These are phyloP conservation scores for Phytopythium montanum DNA, from an alignment of 352 stramenopile species.

Conservation along the genomic window DNA sequence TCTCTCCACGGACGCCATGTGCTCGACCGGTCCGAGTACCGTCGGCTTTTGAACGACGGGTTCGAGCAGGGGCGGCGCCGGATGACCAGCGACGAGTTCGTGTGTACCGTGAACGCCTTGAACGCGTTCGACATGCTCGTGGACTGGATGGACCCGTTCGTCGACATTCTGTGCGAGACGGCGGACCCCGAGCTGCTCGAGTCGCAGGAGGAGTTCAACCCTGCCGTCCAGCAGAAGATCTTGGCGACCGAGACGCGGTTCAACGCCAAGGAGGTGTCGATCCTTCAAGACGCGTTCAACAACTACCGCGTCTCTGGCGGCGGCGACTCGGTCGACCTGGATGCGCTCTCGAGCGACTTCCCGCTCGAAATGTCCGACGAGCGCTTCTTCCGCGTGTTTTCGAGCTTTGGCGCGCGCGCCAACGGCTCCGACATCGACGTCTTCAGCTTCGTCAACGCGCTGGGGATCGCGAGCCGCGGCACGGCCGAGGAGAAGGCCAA, in stretches of 20 bases:
- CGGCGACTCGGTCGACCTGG: conserved; percentile 70
- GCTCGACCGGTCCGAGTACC: conserved; percentile 72
- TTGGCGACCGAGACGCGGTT: conserved; percentile 81
- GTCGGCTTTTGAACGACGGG: conserved; percentile 64
- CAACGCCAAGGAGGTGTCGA: conserved; percentile 69
- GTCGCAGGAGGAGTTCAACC: conserved; percentile 87
- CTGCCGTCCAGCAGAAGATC: conserved; percentile 86
- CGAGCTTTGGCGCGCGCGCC: conserved; percentile 72
- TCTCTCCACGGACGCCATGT: conserved; percentile 75
- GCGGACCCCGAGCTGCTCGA: conserved; percentile 74
- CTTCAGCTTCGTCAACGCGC: conserved; percentile 83
- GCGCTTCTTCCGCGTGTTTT: conserved; percentile 71
- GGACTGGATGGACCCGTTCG: conserved; percentile 84
- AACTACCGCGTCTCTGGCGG: conserved; percentile 72
- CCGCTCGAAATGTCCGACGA: conserved; percentile 84
- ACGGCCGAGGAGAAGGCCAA: conserved; percentile 64
- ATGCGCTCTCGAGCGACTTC: conserved; percentile 75
- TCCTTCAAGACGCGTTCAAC: conserved; percentile 83
- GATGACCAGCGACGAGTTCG: conserved; percentile 74
- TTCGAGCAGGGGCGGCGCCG: conserved; percentile 80
- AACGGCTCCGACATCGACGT: conserved; percentile 82
- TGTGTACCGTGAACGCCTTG: conserved; percentile 52
- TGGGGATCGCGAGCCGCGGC: conserved; percentile 74
- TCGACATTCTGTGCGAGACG: conserved; percentile 84
- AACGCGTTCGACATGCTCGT: conserved; percentile 53